Conservation (phyloP, 305 asterid genomes). For the Fraxinus sp. region DNA sequence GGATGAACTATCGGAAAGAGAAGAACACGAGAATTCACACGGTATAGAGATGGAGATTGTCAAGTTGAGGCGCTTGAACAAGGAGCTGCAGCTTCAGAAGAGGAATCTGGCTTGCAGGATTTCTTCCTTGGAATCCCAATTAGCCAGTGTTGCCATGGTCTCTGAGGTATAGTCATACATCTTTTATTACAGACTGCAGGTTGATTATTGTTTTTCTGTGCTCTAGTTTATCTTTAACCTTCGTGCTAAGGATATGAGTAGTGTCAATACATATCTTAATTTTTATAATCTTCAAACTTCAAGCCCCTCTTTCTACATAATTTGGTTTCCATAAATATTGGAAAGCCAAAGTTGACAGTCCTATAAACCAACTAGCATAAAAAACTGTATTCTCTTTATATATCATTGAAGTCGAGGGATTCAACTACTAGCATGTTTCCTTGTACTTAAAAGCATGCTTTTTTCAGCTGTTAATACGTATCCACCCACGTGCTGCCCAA, state of each 20-base stretch:
- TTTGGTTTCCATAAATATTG: neutral
- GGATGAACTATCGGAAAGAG: conserved; percentile 32
- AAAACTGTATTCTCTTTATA: neutral
- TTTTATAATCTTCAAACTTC: neutral
- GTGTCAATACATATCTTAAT: neutral
- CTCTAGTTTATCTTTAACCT: neutral
- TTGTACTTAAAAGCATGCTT: neutral
- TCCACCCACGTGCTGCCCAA: neutral
- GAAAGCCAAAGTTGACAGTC: neutral
- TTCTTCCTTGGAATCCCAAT: conserved; percentile 64
- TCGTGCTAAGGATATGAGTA: neutral
- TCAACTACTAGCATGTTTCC: neutral
- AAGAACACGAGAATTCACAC: conserved; percentile 31
- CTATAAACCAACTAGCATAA: neutral
- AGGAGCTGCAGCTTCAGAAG: conserved; percentile 91
- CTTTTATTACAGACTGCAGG: neutral
- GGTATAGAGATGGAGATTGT: conserved; percentile 73
- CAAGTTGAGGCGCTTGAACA: conserved; percentile 82
- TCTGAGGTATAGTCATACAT: conserved; percentile 62
- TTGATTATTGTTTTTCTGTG: neutral
- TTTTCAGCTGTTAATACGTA: neutral
- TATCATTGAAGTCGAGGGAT: neutral
- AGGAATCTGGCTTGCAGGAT: conserved; percentile 70
- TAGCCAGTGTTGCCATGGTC: conserved; percentile 36
- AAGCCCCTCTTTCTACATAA: neutral